These are phyloP conservation scores for Xylaria sp. DNA, from an alignment of 2,329 filamentous ascomycete species.

Conservation along the genomic window DNA sequence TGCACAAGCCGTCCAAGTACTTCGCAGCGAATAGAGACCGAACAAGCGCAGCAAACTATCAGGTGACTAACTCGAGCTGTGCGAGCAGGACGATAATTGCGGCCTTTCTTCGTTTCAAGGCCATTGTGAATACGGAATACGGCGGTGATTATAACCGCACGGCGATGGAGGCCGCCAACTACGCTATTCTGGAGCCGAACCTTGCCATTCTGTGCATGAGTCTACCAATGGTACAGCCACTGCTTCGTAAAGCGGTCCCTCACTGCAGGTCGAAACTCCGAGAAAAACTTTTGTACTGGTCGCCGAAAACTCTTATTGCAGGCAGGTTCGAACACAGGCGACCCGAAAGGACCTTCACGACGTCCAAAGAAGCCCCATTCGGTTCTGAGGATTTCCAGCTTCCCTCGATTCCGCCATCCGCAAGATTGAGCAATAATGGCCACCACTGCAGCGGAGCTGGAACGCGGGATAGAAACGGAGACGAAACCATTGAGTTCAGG, in stretches of 20 bases:
- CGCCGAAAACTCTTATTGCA: neutral
- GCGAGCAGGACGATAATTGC: conserved; percentile 19
- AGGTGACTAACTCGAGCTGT: neutral
- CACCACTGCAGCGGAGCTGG: neutral
- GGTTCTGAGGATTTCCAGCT: neutral
- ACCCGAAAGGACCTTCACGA: neutral
- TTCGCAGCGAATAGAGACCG: neutral
- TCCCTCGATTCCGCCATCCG: neutral
- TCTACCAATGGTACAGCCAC: conserved; percentile 54
- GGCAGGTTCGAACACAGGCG: neutral
- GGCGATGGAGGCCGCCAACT: conserved; percentile 18
- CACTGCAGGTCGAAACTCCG: neutral
- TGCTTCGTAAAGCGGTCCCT: neutral
- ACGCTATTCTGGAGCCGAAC: conserved; percentile 51
- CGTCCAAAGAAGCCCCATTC: neutral
- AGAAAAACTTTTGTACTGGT: neutral
- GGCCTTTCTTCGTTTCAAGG: conserved; percentile 29
- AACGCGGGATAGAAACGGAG: neutral
- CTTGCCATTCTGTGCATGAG: conserved; percentile 54
- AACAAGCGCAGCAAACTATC: neutral
- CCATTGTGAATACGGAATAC: conserved; percentile 29
- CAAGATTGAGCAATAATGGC: neutral
- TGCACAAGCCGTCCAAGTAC: neutral
- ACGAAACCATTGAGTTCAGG: neutral
- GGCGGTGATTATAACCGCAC: conserved; percentile 24